phyloP scores from a whole-genome alignment of 192 early-diverging fungal genomes.

The Coemansia sp. region DNA sequence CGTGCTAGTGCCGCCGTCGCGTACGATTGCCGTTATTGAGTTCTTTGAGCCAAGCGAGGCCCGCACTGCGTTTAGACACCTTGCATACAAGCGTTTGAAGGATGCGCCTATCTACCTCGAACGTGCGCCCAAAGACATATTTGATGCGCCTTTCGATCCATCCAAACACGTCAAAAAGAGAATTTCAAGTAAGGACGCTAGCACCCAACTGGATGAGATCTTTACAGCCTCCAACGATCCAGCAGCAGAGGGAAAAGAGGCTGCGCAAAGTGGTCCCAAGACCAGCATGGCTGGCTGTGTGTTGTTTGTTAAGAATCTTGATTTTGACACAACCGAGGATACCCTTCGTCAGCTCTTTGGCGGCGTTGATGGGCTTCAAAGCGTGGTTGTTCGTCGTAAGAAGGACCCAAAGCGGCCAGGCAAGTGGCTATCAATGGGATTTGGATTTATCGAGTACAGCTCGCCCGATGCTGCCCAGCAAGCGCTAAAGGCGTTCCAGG shows the following conservation, averaged over 20 bases:
- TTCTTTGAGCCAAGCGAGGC: slow-evolving; percentile 89
- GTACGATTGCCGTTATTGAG: slow-evolving; percentile 93
- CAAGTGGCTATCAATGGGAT: slow-evolving; percentile 86
- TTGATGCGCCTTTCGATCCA: slow-evolving; percentile 60
- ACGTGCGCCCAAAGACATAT: slow-evolving; percentile 84
- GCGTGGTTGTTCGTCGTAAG: slow-evolving; percentile 81
- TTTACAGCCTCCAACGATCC: slow-evolving; percentile 55
- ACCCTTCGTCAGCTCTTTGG: slow-evolving; percentile 72
- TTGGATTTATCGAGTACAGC: slow-evolving; percentile 95
- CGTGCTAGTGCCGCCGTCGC: slow-evolving; percentile 86
- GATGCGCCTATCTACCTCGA: slow-evolving; percentile 91
- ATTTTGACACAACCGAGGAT: slow-evolving; percentile 85
- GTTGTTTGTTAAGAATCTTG: slow-evolving; percentile 96
- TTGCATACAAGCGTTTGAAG: slow-evolving; percentile 93
- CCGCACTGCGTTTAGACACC: slow-evolving; percentile 78
- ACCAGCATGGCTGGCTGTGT: slow-evolving; percentile 65
- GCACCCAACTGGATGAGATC: slow-evolving; percentile 40
- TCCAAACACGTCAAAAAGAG: slow-evolving; percentile 36
- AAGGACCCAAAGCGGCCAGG: slow-evolving; percentile 82
- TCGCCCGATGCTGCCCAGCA: slow-evolving; percentile 76
- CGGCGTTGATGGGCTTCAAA: slow-evolving; percentile 74
- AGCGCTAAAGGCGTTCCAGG: slow-evolving; percentile 87
- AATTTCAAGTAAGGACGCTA: slow-evolving; percentile 17
- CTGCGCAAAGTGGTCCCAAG: slow-evolving; percentile 41
- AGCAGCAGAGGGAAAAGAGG: slow-evolving; percentile 30